Base-by-base conservation (phyloP, 202 grass and related monocot genomes). In the Miscanthus sacchariflorus region DNA sequence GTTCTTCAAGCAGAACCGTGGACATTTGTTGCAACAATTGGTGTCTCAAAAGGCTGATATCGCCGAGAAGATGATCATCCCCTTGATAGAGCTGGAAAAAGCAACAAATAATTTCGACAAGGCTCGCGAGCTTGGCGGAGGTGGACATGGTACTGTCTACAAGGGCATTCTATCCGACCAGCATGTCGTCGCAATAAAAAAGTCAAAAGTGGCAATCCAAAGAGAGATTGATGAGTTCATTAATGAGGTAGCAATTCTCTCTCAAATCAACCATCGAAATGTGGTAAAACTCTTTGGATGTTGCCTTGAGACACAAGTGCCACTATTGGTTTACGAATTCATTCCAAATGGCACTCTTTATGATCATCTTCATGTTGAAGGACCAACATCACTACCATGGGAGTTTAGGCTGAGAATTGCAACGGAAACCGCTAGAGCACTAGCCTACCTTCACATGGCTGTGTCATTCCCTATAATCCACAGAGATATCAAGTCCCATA, bases 401-500 rank as follows among this genome's bases (percentile, higher is more conserved):
- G 18, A 23, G 36, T 11, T 0, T 6, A 42, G 70, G 38, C 38
- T 72, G 2, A 72, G 38, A 72, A 72, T 72, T 12, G 70, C 70
- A 23, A 72, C 70, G 2, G 70, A 43, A 72, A 23, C 70, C 5
- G 38, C 70, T 6, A 72, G 70, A 72, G 70, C 70, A 21, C 50
- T 43, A 42, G 19, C 38, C 19, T 72, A 72, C 70, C 38, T 72
- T n/a, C 38, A 72, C 70, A 43, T 72, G 70, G 19, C 70, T 4
- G 70, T 72, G 19, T 72, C 70, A 1, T 23, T 72, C 19, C 38
- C 70, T 12, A 72, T 72, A 42, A 10, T 72, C 19, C 69, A 72
- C 19, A 42, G 69, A 38, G 69, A 72, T 72, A 21, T 42, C 9
- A 72, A 72, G 36, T 72, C 69, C 14, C 69, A 72, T 72, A 72